These are phyloP conservation scores for Solanum gandarillasii DNA, from an alignment of 257 asterid genomes.

Conservation along the genomic window DNA sequence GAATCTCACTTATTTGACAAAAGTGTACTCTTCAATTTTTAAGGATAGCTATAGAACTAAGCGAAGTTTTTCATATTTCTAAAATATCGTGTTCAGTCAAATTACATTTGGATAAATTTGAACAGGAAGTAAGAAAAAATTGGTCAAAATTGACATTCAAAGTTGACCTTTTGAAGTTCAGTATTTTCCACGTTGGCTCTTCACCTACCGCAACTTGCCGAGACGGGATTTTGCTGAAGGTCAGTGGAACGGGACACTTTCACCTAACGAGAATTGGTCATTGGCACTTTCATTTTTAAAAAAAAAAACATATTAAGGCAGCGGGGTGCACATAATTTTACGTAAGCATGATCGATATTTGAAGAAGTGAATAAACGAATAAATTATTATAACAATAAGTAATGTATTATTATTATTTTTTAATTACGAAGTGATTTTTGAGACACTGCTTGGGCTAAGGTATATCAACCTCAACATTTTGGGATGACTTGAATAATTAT, in stretches of 20 bases:
- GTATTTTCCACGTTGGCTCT: constrained; percentile 11
- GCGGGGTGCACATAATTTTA: background rate
- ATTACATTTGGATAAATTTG: no score
- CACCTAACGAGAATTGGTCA: constrained; percentile 4
- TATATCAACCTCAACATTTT: background rate
- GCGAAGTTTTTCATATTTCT: no score
- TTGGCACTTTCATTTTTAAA: background rate
- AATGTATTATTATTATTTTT: background rate
- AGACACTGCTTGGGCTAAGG: background rate
- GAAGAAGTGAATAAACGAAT: background rate
- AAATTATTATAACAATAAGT: background rate
- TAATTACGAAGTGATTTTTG: background rate
- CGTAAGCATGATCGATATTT: background rate
- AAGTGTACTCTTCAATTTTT: background rate
- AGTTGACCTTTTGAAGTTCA: constrained; percentile 9
- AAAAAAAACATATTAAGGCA: background rate
- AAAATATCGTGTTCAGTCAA: no score
- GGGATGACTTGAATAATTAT: background rate
- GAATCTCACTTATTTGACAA: background rate
- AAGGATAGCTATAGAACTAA: fast-evolving
- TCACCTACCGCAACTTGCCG: constrained; percentile 24
- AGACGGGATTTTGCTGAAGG: background rate
- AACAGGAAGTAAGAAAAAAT: background rate
- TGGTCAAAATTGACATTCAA: background rate
- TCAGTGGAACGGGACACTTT: background rate